Base-by-base conservation (phyloP, 768 basidiomycete species). In the Agaricus sinodeliciosus region DNA sequence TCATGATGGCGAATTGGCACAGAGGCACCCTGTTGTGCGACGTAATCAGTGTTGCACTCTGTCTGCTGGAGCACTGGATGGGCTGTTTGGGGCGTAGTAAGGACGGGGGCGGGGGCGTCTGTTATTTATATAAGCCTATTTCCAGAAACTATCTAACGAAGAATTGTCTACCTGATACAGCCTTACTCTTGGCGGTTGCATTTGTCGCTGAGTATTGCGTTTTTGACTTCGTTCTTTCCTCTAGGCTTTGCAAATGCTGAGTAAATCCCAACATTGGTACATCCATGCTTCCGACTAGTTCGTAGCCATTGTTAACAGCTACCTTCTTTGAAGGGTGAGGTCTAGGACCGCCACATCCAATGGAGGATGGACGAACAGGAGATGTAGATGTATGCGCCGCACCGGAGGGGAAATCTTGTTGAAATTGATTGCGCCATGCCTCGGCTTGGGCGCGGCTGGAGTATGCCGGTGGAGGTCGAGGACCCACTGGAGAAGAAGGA, bases 11-110 rank as follows among this genome's bases (percentile, higher is more conserved):
- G 25, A 15, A 15, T 26, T 15, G 54, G 39, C 25, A 22, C 16
- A 2, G 51, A 46, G 3, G 45, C 39, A 18, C 42, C 40, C 3
- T 40, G 35, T 39, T 25, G 43, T 18, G 44, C 44, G 35, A 22
- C 31, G 19, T 27, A 40, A 8, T 58, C 59, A 58, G 78, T 78
- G 48, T 77, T 69, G 52, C 73, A 73, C 22, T 72, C 72, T 8
- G 71, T 66, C 40, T 60, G 60, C 62, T 75, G 79, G 27, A 72
- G 59, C 34, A 71, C 69, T 25, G 66, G 65, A 40, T 77, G 71
- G 1, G 61, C 62, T 9, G 69, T 67, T 42, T 67, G 69, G 0
- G 78, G 78, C 1, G 76, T 72, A 6, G 67, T 67, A 28, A 78
- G 65, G 36, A 72, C 60, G 19, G 76, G 73, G 25, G 73, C 39